A percentile compares a stretch with the other conserved stretches of the same genome.
Conservation (phyloP, 208 protist genomes). For the Wallacemonas sp. region DNA sequence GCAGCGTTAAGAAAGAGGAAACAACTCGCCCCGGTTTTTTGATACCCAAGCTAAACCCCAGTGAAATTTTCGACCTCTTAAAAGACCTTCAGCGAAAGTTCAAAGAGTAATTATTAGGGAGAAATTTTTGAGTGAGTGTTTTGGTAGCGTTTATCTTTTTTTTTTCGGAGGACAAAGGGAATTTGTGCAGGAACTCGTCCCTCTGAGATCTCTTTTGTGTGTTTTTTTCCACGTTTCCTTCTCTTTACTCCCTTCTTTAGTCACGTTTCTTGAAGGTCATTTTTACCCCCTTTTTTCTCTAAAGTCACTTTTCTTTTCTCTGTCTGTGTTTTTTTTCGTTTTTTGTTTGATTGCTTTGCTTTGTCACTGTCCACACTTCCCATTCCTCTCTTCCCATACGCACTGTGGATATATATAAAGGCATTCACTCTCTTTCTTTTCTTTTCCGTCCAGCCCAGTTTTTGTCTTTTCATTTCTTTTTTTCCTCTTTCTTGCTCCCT, state of each 20-base stretch:
- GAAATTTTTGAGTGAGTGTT: background rate
- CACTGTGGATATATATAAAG: background rate
- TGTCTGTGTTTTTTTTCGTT: background rate
- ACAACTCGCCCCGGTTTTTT: no score
- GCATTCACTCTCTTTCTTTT: constrained; percentile 20
- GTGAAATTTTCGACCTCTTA: no score
- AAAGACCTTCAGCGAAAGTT: no score
- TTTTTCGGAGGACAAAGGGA: background rate
- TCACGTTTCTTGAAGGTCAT: background rate
- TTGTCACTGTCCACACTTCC: background rate
- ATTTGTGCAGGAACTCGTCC: background rate
- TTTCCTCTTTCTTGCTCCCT: background rate
- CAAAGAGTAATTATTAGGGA: no score
- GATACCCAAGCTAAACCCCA: no score
- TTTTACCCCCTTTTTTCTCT: background rate
- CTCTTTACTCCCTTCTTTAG: background rate
- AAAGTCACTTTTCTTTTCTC: no score
- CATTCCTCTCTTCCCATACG: no score
- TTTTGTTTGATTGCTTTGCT: constrained; percentile 1
- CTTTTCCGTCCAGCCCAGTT: no score
- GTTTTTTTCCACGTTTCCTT: constrained; percentile 13
- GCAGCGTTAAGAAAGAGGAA: no score
- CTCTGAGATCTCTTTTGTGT: constrained; percentile 6
- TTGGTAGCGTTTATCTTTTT: constrained; percentile 12
- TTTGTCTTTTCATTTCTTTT: background rate